These are phyloP conservation scores for Suhomyces taliae DNA, from an alignment of 1,139 yeast species.

Conservation along the genomic window DNA sequence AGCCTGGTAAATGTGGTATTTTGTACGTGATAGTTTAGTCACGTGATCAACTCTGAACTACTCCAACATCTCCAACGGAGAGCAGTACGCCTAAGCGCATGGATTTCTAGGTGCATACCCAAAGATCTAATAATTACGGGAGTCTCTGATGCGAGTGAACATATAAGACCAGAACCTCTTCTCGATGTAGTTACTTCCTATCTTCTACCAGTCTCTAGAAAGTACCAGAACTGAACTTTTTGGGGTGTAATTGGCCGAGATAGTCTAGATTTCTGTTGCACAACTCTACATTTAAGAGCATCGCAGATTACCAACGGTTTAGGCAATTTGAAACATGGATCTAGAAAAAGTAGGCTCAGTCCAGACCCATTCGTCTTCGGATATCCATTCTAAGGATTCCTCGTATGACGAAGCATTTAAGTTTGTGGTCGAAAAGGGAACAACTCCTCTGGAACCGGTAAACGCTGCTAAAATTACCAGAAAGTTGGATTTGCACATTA, in stretches of 20 bases:
- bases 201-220: no score
- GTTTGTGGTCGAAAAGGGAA: conserved; percentile 6
- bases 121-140: not conserved
- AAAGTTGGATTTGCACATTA: conserved; percentile 30
- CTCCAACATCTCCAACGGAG: not conserved
- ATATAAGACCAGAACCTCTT: not conserved
- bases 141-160: not conserved
- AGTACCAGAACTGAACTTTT: no score
- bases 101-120: conserved; percentile 1
- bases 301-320: no score
- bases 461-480: conserved; percentile 4
- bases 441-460: not conserved
- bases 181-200: not conserved
- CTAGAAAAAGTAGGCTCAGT: not conserved
- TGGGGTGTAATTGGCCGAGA: no score
- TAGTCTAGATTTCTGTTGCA: no score
- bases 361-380: not conserved
- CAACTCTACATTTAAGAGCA: not conserved
- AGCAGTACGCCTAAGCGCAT: not conserved
- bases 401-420: conserved; percentile 11
- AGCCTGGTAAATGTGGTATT: no score
- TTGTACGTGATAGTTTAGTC: no score
- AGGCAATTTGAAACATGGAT: not conserved
- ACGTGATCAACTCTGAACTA: not conserved
- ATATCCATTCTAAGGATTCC: not conserved